Evolutionary conservation across 306 rosid species (phyloP).

Genomic region (Luffa aegyptiaca): DNA sequence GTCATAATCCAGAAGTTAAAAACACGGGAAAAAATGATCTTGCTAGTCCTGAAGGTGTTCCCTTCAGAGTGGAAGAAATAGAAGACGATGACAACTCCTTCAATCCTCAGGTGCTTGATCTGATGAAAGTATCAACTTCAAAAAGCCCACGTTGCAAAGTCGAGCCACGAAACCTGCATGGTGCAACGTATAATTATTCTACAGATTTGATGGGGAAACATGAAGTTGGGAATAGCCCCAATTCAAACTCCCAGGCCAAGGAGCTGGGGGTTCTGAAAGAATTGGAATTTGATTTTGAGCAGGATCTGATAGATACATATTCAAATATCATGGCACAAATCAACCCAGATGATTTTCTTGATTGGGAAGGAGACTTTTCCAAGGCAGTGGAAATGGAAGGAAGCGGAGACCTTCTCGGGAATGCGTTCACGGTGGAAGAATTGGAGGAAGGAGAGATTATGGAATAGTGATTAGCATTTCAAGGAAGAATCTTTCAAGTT

Average conservation of each 20-base stretch:
- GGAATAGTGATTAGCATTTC: slow-evolving; percentile 21
- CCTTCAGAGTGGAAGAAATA: slow-evolving; percentile 71
- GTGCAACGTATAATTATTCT: slow-evolving; percentile 15
- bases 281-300: slow-evolving; percentile 46
- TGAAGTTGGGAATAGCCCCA: slow-evolving; percentile 21
- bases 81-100: slow-evolving; percentile 32
- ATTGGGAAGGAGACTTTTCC: slow-evolving; percentile 37
- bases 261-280: slow-evolving; percentile 25
- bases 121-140: slow-evolving; percentile 33
- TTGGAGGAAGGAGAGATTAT: slow-evolving; percentile 83
- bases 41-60: slow-evolving; percentile 30
- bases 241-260: slow-evolving; percentile 10
- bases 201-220: slow-evolving; percentile 26
- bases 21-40: slow-evolving; percentile 20
- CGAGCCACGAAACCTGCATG: slow-evolving; percentile 16
- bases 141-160: slow-evolving; percentile 19
- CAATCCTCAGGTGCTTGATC: slow-evolving; percentile 43
- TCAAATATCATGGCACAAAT: slow-evolving; percentile 41
- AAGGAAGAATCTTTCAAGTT: not conserved
- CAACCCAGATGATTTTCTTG: slow-evolving; percentile 48
- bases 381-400: slow-evolving; percentile 24
- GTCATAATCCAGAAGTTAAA: slow-evolving; percentile 25
- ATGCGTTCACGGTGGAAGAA: slow-evolving; percentile 23
- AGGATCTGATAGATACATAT: slow-evolving; percentile 42
- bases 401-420: slow-evolving; percentile 15